phyloP scores from a whole-genome alignment of 495 filamentous ascomycete species.

The Aspergillus taichungensis region DNA sequence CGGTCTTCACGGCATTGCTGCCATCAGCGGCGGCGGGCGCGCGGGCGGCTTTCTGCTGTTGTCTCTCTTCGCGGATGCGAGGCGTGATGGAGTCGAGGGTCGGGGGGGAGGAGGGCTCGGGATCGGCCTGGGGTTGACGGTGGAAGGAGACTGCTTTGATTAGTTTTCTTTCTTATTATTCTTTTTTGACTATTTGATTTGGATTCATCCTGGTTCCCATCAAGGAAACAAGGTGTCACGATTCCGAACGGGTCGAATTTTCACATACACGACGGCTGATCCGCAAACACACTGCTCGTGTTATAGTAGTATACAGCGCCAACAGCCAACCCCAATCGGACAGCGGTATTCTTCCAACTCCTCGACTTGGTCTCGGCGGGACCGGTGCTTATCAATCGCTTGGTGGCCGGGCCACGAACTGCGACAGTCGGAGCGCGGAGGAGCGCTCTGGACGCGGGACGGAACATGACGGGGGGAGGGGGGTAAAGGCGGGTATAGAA shows the following conservation, averaged over 20 bases:
- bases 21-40: constrained; percentile 12
- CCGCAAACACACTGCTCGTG: constrained; percentile 77
- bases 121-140: constrained; percentile 13
- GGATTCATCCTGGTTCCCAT: neutral
- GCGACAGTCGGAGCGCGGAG: constrained; percentile 39
- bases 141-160: constrained; percentile 26
- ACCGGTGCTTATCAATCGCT: constrained; percentile 65
- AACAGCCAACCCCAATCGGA: constrained; percentile 66
- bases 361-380: constrained; percentile 55
- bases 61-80: constrained; percentile 28
- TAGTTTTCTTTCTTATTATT: neutral
- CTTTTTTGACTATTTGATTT: constrained; percentile 3
- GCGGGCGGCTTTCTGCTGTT: constrained; percentile 5
- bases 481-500: constrained; percentile 6
- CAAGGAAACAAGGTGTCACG: neutral
- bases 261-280: constrained; percentile 68
- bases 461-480: constrained; percentile 46
- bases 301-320: constrained; percentile 88
- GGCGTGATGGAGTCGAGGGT: constrained; percentile 42
- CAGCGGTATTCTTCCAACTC: constrained; percentile 71
- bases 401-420: constrained; percentile 28
- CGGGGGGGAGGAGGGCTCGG: constrained; percentile 21
- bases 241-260: neutral
- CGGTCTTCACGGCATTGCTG: constrained; percentile 10
- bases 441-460: constrained; percentile 47